Conservation (phyloP, 148 eudicot species). For the Polygonum aviculare region DNA sequence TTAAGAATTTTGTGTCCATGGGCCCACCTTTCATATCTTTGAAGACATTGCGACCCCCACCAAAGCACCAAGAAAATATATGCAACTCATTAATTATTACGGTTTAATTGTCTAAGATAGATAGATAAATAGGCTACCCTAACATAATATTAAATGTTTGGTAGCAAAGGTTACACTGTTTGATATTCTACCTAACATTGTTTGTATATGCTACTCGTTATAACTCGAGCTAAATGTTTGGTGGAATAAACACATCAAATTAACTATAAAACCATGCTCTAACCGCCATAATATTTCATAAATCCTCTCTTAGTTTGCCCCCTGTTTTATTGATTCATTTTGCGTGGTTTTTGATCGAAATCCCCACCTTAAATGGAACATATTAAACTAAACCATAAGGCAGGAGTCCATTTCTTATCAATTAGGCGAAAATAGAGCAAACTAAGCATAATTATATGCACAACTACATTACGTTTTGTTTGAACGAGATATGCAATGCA, state of each 20-base stretch:
- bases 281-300: not conserved
- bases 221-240: not conserved
- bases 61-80: slow-evolving; percentile 3
- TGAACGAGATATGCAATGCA: too few relatives aligned
- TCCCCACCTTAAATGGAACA: too few relatives aligned
- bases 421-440: not conserved
- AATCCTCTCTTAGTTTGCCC: not conserved
- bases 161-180: not conserved
- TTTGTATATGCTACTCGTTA: not conserved
- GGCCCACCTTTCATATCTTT: not conserved
- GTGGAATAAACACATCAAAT: slow-evolving; percentile 3
- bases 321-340: not conserved
- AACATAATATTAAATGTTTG: not conserved
- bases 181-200: not conserved
- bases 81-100: not conserved
- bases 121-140: not conserved
- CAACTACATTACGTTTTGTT: not conserved
- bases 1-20: not conserved
- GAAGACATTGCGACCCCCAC: not conserved
- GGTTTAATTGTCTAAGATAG: not conserved
- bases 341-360: too few relatives aligned
- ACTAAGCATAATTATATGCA: not conserved
- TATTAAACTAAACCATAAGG: too few relatives aligned
- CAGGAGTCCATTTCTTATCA: too few relatives aligned
- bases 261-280: not conserved